Evolutionary conservation across 768 basidiomycete genomes (phyloP), one percentile per base, ranked within the genome.

Genomic region (Trametes cubensis): DNA sequence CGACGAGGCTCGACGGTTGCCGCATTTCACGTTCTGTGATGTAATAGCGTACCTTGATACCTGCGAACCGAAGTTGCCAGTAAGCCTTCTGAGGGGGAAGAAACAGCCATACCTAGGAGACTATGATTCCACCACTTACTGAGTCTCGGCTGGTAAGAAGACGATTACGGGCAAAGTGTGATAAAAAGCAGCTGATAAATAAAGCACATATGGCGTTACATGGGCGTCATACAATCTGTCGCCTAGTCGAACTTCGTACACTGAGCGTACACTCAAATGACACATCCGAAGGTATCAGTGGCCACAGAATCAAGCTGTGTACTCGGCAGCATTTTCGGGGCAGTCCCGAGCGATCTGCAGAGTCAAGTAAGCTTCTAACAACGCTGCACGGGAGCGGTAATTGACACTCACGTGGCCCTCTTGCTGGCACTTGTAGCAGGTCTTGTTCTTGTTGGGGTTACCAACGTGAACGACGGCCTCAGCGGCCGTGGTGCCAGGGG

Each of bases 391-490:
- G 25, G 8, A 25, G 25, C 30, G 5, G 48, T 54, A 11, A 50
- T 15, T 20, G 15, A 15, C 13, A 79, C 90, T 74, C 72, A 94
- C 92, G 79, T 94, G 92, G 65, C 92, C 92, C 73, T 91, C 89
- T 73, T 87, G 85, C 71, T 90, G 88, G 70, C 93, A 94, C 71
- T 91, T 93, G 78, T 91, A 94, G 73, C 92, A 94, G 54, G 89
- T 91, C 79, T 89, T 94, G 64, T 72, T 84, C 76, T 85, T 90
- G 73, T 80, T 84, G 58, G 77, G 74, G 45, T 77, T 79, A 45
- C 80, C 79, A 34, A 78, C 79, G 40, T 80, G 79, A 23, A 81
- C 79, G 47, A 77, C 72, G 52, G 80, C 79, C 46, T 83, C 82
- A 46, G 78, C 72, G 21, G 77, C 72, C 25, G 80, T 78, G 21